Conservation (phyloP, 495 filamentous ascomycete species). For the Penicillium coffeae region DNA sequence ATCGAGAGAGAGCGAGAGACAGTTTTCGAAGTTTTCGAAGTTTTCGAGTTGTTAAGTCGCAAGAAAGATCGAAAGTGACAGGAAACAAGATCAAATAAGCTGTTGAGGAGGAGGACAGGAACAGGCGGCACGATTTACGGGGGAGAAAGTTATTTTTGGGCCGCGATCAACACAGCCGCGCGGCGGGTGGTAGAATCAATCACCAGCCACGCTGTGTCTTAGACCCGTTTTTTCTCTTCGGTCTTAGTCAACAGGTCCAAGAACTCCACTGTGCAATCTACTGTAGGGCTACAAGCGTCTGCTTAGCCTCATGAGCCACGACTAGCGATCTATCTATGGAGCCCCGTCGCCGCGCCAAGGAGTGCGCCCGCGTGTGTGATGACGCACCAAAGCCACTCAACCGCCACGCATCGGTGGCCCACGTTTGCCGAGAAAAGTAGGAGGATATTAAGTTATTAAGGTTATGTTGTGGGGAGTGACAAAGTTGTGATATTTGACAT, state of each 20-base stretch:
- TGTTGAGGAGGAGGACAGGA: constrained; percentile 1
- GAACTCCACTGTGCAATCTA: no score
- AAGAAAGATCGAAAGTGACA: no score
- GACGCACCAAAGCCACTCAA: background rate
- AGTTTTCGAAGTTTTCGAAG: background rate
- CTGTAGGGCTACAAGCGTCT: no score
- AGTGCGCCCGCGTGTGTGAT: background rate
- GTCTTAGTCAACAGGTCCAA: background rate
- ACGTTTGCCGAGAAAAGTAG: no score
- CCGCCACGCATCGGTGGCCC: no score
- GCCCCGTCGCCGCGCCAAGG: background rate
- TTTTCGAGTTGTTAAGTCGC: no score
- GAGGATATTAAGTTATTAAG: no score
- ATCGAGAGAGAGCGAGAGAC: background rate
- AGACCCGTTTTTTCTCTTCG: background rate
- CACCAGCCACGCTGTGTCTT: background rate
- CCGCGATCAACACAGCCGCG: constrained; percentile 25
- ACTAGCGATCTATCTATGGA: no score
- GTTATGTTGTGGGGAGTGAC: no score
- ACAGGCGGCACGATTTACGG: constrained; percentile 21
- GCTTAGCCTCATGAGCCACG: no score
- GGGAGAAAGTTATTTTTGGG: constrained; percentile 27
- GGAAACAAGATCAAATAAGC: background rate
- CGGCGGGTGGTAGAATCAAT: constrained; percentile 9
- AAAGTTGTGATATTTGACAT: constrained; percentile 19